Evolutionary conservation across 371 early-diverging fungal species (phyloP).

Genomic region (Apophysomyces trapeziformis): DNA sequence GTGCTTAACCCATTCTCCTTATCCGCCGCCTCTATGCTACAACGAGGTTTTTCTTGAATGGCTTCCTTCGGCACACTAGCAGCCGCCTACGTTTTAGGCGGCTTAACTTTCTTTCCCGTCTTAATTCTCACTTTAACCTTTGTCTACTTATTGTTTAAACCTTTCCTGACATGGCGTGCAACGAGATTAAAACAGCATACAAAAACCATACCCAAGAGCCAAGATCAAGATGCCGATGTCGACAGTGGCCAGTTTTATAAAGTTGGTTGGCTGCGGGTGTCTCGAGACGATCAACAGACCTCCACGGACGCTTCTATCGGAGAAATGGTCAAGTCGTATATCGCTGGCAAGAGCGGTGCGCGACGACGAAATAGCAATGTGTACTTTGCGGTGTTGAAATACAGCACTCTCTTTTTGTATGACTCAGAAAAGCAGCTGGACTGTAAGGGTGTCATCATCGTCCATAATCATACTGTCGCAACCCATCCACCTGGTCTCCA

Average conservation of each 20-base stretch:
- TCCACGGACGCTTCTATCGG: conserved; percentile 37
- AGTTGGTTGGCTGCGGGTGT: conserved; percentile 57
- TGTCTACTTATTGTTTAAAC: conserved; percentile 8
- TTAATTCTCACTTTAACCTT: conserved; percentile 19
- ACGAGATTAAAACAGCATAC: background rate
- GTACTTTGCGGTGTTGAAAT: conserved; percentile 80
- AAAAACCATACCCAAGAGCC: conserved; percentile 5
- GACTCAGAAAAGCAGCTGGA: conserved; percentile 82
- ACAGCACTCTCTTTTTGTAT: conserved; percentile 83
- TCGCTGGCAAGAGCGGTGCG: conserved; percentile 36
- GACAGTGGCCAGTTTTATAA: conserved; percentile 35
- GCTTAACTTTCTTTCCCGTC: conserved; percentile 51
- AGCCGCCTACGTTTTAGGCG: conserved; percentile 48
- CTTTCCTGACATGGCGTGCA: conserved; percentile 13
- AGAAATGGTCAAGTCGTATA: conserved; percentile 45
- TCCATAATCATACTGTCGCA: conserved; percentile 67
- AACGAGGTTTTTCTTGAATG: conserved; percentile 7
- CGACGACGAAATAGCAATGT: conserved; percentile 59
- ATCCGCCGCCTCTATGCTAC: conserved; percentile 6
- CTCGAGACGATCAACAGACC: conserved; percentile 37
- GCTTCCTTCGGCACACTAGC: conserved; percentile 16
- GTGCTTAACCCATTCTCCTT: background rate
- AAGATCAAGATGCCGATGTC: conserved; percentile 8
- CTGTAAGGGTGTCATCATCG: conserved; percentile 75
- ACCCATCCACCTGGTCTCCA: conserved; percentile 66